These are phyloP conservation scores for Penicillium sp. DNA, from an alignment of 2,329 filamentous ascomycete genomes.

Conservation along the genomic window DNA sequence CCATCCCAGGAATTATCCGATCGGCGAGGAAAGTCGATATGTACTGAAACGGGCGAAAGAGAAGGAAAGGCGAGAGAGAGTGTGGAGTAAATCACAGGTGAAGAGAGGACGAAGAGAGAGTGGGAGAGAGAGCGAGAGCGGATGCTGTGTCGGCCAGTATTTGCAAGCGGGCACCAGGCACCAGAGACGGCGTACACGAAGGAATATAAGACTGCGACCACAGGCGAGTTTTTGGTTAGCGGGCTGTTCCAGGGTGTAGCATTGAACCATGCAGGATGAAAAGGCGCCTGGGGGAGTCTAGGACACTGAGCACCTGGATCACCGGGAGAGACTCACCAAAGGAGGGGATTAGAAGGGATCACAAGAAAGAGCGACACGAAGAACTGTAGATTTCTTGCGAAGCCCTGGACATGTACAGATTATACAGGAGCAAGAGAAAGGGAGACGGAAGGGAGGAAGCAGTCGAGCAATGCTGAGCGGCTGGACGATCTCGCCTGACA, in stretches of 20 bases:
- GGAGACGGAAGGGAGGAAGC: constrained; percentile 27
- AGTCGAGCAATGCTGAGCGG: constrained; percentile 28
- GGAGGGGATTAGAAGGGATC: constrained; percentile 23
- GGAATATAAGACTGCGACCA: constrained; percentile 28
- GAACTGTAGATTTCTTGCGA: constrained; percentile 20
- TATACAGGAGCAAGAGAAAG: constrained; percentile 30
- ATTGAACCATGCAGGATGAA: neutral
- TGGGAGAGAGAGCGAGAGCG: constrained; percentile 10
- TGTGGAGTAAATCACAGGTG: constrained; percentile 23
- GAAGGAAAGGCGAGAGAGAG: constrained; percentile 9
- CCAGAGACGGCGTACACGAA: constrained; percentile 27
- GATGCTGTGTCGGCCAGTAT: constrained; percentile 28
- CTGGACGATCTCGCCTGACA: constrained; percentile 18
- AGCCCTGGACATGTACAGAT: constrained; percentile 33
- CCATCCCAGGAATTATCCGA: constrained; percentile 29
- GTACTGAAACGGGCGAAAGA: constrained; percentile 24
- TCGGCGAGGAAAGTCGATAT: constrained; percentile 23
- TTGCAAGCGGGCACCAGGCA: constrained; percentile 35
- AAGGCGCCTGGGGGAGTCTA: neutral
- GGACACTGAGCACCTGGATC: neutral
- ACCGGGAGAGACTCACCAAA: constrained; percentile 20
- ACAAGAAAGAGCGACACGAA: constrained; percentile 18
- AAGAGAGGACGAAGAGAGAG: neutral
- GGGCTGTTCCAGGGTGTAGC: neutral
- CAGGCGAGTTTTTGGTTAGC: constrained; percentile 19